Evolutionary conservation across 148 eudicot genomes (phyloP).

Genomic region (Diospyros lotus): DNA sequence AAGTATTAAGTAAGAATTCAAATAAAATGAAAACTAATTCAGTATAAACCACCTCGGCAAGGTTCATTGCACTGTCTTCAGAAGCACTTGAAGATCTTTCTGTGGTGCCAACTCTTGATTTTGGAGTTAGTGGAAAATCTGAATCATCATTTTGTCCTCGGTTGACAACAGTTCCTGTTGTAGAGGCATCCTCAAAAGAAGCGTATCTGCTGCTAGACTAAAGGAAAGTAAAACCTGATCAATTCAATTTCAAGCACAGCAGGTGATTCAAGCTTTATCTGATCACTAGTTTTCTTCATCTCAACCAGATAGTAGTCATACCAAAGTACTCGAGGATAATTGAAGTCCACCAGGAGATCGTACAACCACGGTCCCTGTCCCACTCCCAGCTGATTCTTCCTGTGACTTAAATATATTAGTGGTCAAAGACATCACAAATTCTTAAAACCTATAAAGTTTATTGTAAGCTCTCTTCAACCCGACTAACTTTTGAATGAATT

Average conservation of each 20-base stretch:
- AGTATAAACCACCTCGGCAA: constrained; percentile 68
- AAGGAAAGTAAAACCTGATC: constrained; percentile 12
- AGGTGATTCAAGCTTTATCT: not conserved
- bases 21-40: not conserved
- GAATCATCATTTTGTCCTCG: constrained; percentile 74
- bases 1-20: not conserved
- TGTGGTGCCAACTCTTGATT: constrained; percentile 68
- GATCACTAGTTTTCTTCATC: constrained; percentile 2
- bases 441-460: too few relatives aligned
- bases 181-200: constrained; percentile 74
- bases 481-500: too few relatives aligned
- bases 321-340: constrained; percentile 54
- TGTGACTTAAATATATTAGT: constrained; percentile 11
- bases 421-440: too few relatives aligned
- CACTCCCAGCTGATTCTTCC: constrained; percentile 66
- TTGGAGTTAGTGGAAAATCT: constrained; percentile 79
- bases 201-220: constrained; percentile 64
- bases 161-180: constrained; percentile 75
- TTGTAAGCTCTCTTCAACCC: too few relatives aligned
- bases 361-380: constrained; percentile 77
- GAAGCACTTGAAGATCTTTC: constrained; percentile 67
- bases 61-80: constrained; percentile 81
- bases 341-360: constrained; percentile 58
- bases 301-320: constrained; percentile 23
- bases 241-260: constrained; percentile 12